Evolutionary conservation across 208 protist species (phyloP).

Genomic region (Eutreptiella sp.): DNA sequence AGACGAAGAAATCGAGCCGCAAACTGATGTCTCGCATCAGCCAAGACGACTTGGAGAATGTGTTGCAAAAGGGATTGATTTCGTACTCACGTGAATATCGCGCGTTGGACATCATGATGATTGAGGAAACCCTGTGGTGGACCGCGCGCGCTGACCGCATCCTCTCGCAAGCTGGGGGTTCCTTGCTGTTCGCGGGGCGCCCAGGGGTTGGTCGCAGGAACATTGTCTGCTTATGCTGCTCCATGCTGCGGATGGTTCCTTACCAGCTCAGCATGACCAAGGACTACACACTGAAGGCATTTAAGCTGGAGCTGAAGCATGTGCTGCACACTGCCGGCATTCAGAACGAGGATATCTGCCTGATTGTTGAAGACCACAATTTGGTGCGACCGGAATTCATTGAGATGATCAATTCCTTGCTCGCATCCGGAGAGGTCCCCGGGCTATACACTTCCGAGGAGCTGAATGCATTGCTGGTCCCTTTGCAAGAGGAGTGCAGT

Average conservation of each 20-base stretch:
- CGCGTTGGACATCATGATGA: slow-evolving; percentile 82
- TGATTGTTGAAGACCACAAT: slow-evolving; percentile 93
- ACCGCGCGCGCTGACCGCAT: slow-evolving; percentile 89
- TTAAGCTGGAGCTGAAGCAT: slow-evolving; percentile 84
- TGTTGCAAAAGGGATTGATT: too few relatives aligned
- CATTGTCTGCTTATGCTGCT: slow-evolving; percentile 76
- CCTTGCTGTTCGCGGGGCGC: slow-evolving; percentile 84
- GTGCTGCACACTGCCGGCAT: slow-evolving; percentile 80
- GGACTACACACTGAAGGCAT: slow-evolving; percentile 84
- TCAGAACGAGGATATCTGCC: slow-evolving; percentile 68
- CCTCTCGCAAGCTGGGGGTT: slow-evolving; percentile 82
- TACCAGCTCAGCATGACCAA: slow-evolving; percentile 76
- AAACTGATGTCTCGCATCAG: too few relatives aligned
- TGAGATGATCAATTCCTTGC: slow-evolving; percentile 88
- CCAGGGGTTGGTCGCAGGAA: slow-evolving; percentile 82
- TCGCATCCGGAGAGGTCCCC: slow-evolving; percentile 90
- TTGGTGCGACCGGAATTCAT: slow-evolving; percentile 78
- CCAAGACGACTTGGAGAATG: too few relatives aligned
- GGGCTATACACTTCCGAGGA: slow-evolving; percentile 92
- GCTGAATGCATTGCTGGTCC: slow-evolving; percentile 81
- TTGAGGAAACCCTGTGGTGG: slow-evolving; percentile 86
- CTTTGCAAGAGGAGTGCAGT: slow-evolving; percentile 77
- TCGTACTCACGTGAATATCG: slow-evolving; percentile 87
- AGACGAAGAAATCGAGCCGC: slow-evolving; percentile 50
- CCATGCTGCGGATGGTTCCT: slow-evolving; percentile 78